Percentiles rank a stretch among this genome's conserved stretches.
Conservation (phyloP, 805 yeast species). For the Torulaspora microellipsoides region DNA sequence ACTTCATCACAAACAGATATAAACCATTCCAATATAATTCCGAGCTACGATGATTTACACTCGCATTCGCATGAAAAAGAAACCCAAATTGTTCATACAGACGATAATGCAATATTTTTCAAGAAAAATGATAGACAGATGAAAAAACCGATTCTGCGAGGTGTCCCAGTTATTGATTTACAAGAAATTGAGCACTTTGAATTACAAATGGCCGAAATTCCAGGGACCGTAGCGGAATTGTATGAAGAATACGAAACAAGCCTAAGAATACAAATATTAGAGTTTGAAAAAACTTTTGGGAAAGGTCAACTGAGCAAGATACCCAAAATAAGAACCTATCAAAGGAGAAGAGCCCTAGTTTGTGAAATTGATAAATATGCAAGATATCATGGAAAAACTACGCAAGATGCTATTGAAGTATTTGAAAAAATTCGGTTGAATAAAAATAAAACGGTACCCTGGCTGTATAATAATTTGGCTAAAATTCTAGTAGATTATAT, state of each 20-base stretch:
- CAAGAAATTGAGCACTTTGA: slow-evolving; percentile 15
- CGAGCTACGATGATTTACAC: slow-evolving; percentile 1
- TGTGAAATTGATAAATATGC: slow-evolving; percentile 36
- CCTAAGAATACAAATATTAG: slow-evolving; percentile 34
- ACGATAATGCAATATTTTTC: too few relatives aligned
- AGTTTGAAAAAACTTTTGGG: slow-evolving; percentile 33
- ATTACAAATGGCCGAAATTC: slow-evolving; percentile 31
- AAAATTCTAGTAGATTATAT: slow-evolving; percentile 24
- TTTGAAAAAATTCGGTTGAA: slow-evolving; percentile 32
- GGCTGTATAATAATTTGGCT: slow-evolving; percentile 36
- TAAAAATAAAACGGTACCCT: slow-evolving; percentile 36
- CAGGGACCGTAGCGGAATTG: slow-evolving; percentile 32
- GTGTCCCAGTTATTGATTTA: slow-evolving; percentile 1
- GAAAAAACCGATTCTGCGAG: background rate
- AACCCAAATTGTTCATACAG: too few relatives aligned
- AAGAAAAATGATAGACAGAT: background rate
- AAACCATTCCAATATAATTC: background rate
- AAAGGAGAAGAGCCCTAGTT: slow-evolving; percentile 36
- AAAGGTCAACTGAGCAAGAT: slow-evolving; percentile 28
- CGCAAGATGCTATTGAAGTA: slow-evolving; percentile 29
- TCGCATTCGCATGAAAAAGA: too few relatives aligned
- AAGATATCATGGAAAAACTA: slow-evolving; percentile 23
- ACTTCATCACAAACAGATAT: too few relatives aligned
- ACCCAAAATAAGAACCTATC: slow-evolving; percentile 37
- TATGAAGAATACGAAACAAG: slow-evolving; percentile 33